Conservation (phyloP, 345 rosid species). For the Pistacia vera region DNA sequence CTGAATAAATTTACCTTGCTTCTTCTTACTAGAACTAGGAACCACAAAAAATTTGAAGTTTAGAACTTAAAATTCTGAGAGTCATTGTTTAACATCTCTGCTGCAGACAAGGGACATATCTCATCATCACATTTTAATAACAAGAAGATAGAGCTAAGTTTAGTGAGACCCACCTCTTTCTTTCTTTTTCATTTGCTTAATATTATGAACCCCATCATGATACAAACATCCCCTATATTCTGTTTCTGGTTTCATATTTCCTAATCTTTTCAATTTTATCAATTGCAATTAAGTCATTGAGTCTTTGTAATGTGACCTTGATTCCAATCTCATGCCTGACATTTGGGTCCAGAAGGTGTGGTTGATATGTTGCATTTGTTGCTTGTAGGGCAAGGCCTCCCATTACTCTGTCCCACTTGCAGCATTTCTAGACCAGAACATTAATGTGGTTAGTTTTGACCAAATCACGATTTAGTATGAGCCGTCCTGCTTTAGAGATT, state of each 20-base stretch:
- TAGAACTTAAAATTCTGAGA: not conserved
- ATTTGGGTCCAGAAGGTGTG: conserved; percentile 28
- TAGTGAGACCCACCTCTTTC: conserved; percentile 31
- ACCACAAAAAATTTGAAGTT: not conserved
- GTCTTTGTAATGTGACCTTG: conserved; percentile 22
- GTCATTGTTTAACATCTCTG: conserved; percentile 11
- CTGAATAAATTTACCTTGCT: not conserved
- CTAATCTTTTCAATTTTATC: conserved; percentile 17
- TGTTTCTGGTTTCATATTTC: conserved; percentile 22
- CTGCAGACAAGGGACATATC: conserved; percentile 23
- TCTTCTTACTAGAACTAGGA: not conserved
- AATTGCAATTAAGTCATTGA: conserved; percentile 34
- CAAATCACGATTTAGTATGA: conserved; percentile 14
- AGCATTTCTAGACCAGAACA: conserved; percentile 21
- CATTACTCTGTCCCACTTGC: conserved; percentile 11
- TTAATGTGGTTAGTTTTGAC: conserved; percentile 24
- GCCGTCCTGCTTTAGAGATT: conserved; percentile 18
- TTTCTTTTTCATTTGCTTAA: conserved; percentile 17
- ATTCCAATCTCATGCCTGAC: conserved; percentile 18
- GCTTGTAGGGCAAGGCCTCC: conserved; percentile 19
- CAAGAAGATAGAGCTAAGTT: conserved; percentile 25
- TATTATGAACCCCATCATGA: conserved; percentile 23
- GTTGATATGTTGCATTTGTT: conserved; percentile 18
- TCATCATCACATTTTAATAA: conserved; percentile 26
- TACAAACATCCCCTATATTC: conserved; percentile 29